Conservation (phyloP, 2,329 filamentous ascomycete species). For the Calonectria crousiana region DNA sequence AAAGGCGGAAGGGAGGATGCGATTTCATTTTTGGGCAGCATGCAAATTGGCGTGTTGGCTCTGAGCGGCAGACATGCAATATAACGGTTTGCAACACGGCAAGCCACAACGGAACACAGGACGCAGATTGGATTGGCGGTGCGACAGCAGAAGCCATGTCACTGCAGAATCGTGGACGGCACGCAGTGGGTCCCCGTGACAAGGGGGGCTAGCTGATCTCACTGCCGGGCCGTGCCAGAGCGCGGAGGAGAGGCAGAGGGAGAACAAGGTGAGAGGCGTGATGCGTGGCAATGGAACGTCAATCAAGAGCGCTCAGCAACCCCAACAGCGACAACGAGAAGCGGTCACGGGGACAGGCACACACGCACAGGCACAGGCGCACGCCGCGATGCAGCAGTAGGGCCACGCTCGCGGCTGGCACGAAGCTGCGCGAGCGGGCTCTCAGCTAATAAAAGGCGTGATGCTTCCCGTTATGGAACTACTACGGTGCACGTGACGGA, state of each 20-base stretch:
- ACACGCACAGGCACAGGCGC: not conserved
- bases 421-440: not conserved
- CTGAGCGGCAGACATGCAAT: not conserved
- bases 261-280: not conserved
- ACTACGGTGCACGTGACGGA: conserved; percentile 36
- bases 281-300: not conserved
- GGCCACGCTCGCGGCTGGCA: not conserved
- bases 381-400: not conserved
- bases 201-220: not conserved
- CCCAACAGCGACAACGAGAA: not conserved
- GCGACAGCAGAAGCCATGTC: not conserved
- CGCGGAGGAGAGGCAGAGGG: not conserved
- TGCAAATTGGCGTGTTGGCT: not conserved
- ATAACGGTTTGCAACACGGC: not conserved
- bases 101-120: not conserved
- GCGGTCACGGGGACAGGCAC: not conserved
- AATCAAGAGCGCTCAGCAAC: not conserved
- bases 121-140: not conserved
- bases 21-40: not conserved
- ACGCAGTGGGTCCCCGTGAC: not conserved
- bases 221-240: not conserved
- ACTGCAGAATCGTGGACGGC: not conserved
- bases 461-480: conserved; percentile 14
- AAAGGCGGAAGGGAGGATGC: not conserved
- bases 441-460: not conserved